Percentiles rank a stretch among this genome's conserved stretches.
Evolutionary conservation across 2,329 filamentous ascomycete species (phyloP).

Genomic region (Aschersonia sp.): DNA sequence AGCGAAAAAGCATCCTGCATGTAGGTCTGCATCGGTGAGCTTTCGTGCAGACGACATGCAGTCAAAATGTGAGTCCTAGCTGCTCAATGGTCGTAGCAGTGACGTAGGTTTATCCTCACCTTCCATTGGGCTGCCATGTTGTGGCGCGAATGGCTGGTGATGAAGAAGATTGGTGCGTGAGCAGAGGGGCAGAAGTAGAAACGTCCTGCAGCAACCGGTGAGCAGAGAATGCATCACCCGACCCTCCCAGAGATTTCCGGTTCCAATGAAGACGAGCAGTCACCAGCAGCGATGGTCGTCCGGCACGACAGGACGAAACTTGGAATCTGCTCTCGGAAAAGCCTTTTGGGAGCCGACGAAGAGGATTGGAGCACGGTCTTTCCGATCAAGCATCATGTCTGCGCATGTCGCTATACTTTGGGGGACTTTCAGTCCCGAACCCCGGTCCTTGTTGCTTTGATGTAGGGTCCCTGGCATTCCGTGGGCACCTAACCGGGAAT

Average conservation of each 20-base stretch:
- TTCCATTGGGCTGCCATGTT: slow-evolving; percentile 1
- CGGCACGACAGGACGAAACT: no score
- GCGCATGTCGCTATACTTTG: slow-evolving; percentile 4
- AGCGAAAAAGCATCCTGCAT: slow-evolving; percentile 5
- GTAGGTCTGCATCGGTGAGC: slow-evolving; percentile 12
- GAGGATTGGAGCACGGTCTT: background rate
- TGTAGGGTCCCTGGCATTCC: background rate
- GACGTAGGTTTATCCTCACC: background rate
- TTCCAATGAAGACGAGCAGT: no score
- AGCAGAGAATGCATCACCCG: background rate
- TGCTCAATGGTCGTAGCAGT: background rate
- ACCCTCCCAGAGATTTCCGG: no score
- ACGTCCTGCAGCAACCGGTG: background rate
- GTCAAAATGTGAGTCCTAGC: background rate
- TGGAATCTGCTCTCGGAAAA: background rate
- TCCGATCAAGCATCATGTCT: background rate
- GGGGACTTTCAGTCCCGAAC: background rate
- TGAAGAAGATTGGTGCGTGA: background rate
- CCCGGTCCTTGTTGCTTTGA: background rate
- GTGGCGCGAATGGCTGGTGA: slow-evolving; percentile 3
- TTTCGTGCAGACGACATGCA: slow-evolving; percentile 6
- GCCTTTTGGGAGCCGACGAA: background rate
- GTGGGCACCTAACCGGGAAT: background rate
- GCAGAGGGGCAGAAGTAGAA: background rate
- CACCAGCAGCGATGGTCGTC: no score